Base-by-base conservation (phyloP, 2,329 filamentous ascomycete genomes). In the Trichoderma sp. region DNA sequence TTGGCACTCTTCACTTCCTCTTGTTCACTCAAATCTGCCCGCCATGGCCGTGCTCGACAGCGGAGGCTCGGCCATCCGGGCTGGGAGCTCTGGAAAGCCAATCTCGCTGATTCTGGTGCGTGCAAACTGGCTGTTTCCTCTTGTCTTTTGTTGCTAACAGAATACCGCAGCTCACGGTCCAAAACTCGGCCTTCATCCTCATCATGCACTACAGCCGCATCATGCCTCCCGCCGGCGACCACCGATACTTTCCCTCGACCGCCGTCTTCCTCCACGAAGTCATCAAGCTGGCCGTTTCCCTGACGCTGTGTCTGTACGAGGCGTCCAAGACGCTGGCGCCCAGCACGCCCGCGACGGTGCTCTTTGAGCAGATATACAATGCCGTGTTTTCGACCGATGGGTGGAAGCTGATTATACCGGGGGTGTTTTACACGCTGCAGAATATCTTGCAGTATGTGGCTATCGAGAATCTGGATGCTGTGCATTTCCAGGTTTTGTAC, bases 381-480 rank as follows among this genome's bases (percentile, higher is more conserved):
- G 88, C 90, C 34, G 91, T 97, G 18, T 97, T 98, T 77, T 90
- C 91, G 0, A 90, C 91, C 11, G 96, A 98, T 77, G 94, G 94
- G 73, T 98, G 95, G 95, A 97, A 97, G 79, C 82, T 99, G 72
- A 93, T 93, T 10, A 89, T 98, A 52, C 96, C 95, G 0, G 96
- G 95, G 4, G 86, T 89, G 5, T 84, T 98, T 1, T 98, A 97
- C 77, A 97, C 95, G 0, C 78, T 97, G 32, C 93, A 97, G 75
- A 98, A 97, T 76, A 91, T 92, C n/a, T 82, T 98, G 66, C 93
- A 97, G 78, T 99, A 97, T 76, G 87, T 96, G 64, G 95, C 93
- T 1, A 89, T 97, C 13, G 93, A 92, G 70, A 97, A 98, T 73
- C 80, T 98, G 74, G 93, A 97, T 75, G 92, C 95, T 0, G 93